Evolutionary conservation across 257 asterid species (phyloP).

Genomic region (Plantago elongata): DNA sequence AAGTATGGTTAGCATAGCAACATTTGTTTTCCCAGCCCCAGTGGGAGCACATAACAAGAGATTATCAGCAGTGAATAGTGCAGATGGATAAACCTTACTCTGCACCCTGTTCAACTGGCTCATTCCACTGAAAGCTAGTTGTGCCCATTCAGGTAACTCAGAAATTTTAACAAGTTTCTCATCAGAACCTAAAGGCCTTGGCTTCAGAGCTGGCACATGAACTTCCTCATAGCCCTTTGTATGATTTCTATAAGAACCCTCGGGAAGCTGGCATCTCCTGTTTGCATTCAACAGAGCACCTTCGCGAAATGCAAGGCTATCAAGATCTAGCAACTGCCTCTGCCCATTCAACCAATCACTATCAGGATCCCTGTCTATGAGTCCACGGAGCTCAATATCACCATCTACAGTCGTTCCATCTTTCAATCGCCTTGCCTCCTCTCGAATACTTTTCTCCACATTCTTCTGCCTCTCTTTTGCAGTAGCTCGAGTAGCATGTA

Average conservation of each 20-base stretch:
- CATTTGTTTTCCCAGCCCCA: conserved; percentile 63
- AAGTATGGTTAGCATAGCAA: conserved; percentile 65
- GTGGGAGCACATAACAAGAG: conserved; percentile 57
- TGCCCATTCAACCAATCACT: conserved; percentile 60
- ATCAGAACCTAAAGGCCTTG: conserved; percentile 36
- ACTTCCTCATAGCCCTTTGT: conserved; percentile 58
- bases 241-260: conserved; percentile 49
- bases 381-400: conserved; percentile 30
- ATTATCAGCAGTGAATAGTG: conserved; percentile 45
- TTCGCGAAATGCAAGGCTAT: conserved; percentile 45
- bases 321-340: conserved; percentile 51
- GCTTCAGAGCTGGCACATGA: conserved; percentile 61
- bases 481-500: conserved; percentile 61
- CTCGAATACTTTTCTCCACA: conserved; percentile 55
- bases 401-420: conserved; percentile 49
- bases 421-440: conserved; percentile 54
- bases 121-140: conserved; percentile 54
- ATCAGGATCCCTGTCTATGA: conserved; percentile 49
- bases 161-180: conserved; percentile 46
- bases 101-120: conserved; percentile 54
- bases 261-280: conserved; percentile 52
- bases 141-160: conserved; percentile 53
- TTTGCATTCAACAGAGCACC: conserved; percentile 61
- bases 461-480: conserved; percentile 56
- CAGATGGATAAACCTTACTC: conserved; percentile 54